Percentiles rank a stretch among this genome's conserved stretches.
Conservation (phyloP, 495 filamentous ascomycete species). For the Tuber umbilicatum region DNA sequence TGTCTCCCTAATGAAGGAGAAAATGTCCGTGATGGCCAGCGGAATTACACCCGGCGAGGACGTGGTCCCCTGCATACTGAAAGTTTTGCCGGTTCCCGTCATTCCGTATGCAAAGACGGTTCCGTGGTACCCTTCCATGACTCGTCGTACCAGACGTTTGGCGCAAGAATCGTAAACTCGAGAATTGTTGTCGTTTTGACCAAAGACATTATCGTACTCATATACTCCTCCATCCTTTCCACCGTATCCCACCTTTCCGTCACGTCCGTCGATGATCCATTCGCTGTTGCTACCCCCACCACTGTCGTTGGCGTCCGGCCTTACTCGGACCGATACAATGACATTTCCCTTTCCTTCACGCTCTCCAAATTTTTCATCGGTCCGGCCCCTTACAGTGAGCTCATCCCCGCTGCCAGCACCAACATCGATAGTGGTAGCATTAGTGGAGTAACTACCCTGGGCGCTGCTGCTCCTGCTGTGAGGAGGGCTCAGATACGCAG, state of each 20-base stretch:
- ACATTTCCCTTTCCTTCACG: constrained; percentile 88
- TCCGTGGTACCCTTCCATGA: constrained; percentile 98
- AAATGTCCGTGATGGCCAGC: constrained; percentile 95
- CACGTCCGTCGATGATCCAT: constrained; percentile 85
- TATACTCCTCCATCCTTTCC: constrained; percentile 90
- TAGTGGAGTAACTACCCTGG: constrained; percentile 40
- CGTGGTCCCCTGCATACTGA: constrained; percentile 97
- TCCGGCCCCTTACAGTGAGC: constrained; percentile 22
- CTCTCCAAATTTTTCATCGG: constrained; percentile 42
- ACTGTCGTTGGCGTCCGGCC: constrained; percentile 68
- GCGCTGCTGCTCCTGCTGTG: constrained; percentile 41
- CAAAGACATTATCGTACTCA: constrained; percentile 95
- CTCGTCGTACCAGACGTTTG: constrained; percentile 86
- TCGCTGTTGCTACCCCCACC: constrained; percentile 63
- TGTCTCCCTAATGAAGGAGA: constrained; percentile 96
- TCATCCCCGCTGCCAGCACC: constrained; percentile 25
- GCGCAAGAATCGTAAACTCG: constrained; percentile 89
- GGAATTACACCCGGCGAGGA: constrained; percentile 96
- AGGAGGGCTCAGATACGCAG: constrained; percentile 37
- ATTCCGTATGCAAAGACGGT: constrained; percentile 99
- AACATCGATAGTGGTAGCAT: constrained; percentile 38
- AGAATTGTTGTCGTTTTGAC: constrained; percentile 82
- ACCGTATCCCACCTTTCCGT: constrained; percentile 69
- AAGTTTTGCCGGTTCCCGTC: constrained; percentile 98
- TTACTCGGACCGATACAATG: constrained; percentile 85